Percentiles rank a stretch among this genome's conserved stretches.
Evolutionary conservation across 2,329 filamentous ascomycete species (phyloP).

Genomic region (Xylaria arbuscula): DNA sequence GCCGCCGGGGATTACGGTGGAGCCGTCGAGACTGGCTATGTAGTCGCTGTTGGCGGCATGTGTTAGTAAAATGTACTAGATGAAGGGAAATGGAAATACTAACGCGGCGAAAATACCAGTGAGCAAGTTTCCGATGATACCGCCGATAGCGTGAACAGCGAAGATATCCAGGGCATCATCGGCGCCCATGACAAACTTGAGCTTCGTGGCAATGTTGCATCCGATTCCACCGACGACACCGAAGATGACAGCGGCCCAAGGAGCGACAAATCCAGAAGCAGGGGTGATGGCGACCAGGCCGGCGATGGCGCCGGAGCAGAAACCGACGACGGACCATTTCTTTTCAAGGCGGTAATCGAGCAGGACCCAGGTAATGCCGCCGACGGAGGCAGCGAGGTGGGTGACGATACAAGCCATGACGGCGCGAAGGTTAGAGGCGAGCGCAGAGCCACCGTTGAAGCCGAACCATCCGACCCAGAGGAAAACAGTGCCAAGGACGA

Average conservation of each 20-base stretch:
- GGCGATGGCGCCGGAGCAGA: constrained; percentile 90
- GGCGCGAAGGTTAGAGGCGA: constrained; percentile 84
- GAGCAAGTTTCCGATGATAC: constrained; percentile 81
- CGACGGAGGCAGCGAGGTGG: constrained; percentile 84
- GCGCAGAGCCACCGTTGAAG: constrained; percentile 89
- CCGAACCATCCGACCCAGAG: constrained; percentile 98
- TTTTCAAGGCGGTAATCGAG: constrained; percentile 90
- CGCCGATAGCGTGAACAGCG: constrained; percentile 87
- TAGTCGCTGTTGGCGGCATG: constrained; percentile 61
- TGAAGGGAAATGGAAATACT: constrained; percentile 45
- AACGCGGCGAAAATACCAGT: constrained; percentile 81
- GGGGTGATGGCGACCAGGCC: constrained; percentile 90
- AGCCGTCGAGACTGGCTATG: constrained; percentile 79
- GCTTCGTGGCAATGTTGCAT: constrained; percentile 89
- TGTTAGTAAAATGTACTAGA: constrained; percentile 25
- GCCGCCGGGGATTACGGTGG: constrained; percentile 67
- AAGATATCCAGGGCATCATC: constrained; percentile 93
- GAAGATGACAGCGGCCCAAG: constrained; percentile 68
- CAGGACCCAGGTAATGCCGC: constrained; percentile 84
- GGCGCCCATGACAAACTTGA: constrained; percentile 78
- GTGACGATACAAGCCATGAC: constrained; percentile 92
- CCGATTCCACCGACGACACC: constrained; percentile 70
- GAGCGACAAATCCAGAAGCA: constrained; percentile 82
- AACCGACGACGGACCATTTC: constrained; percentile 94
- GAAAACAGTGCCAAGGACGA: constrained; percentile 78